Evolutionary conservation across 306 rosid species (phyloP).

Genomic region (Citrullus colocynthis): DNA sequence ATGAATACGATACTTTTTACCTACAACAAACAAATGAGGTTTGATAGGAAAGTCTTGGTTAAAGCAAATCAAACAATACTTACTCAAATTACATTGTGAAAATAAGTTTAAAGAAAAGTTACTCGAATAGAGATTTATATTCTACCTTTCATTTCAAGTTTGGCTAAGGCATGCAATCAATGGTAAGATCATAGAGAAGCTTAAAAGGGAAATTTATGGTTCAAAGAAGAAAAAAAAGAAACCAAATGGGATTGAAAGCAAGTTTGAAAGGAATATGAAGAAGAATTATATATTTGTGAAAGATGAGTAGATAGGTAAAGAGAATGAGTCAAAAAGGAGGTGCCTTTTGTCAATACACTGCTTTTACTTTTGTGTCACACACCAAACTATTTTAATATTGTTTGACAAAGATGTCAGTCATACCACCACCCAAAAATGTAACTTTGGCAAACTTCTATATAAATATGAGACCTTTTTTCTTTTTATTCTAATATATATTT

Average conservation of each 20-base stretch:
- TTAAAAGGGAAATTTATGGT: not conserved
- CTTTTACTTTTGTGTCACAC: not conserved
- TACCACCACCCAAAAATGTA: not conserved
- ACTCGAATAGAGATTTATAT: not conserved
- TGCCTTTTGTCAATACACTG: not conserved
- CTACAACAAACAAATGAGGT: no score
- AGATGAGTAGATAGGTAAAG: not conserved
- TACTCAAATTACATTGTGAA: no score
- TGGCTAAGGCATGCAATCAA: not conserved
- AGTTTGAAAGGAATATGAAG: not conserved
- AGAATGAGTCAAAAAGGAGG: slow-evolving; percentile 5
- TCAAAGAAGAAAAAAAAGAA: not conserved
- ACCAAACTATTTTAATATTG: not conserved
- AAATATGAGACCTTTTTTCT: not conserved
- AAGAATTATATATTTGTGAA: not conserved
- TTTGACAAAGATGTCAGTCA: slow-evolving; percentile 1
- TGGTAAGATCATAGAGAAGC: not conserved
- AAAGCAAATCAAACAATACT: no score
- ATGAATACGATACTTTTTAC: no score
- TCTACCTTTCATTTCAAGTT: not conserved
- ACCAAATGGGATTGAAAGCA: not conserved
- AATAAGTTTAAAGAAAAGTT: not conserved
- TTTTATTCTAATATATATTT: not conserved
- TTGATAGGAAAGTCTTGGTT: no score
- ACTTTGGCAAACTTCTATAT: slow-evolving; percentile 4